Evolutionary conservation across 208 protist species (phyloP), one percentile per base, ranked within the genome.

Genomic region (Trypanosoma platydactyli): DNA sequence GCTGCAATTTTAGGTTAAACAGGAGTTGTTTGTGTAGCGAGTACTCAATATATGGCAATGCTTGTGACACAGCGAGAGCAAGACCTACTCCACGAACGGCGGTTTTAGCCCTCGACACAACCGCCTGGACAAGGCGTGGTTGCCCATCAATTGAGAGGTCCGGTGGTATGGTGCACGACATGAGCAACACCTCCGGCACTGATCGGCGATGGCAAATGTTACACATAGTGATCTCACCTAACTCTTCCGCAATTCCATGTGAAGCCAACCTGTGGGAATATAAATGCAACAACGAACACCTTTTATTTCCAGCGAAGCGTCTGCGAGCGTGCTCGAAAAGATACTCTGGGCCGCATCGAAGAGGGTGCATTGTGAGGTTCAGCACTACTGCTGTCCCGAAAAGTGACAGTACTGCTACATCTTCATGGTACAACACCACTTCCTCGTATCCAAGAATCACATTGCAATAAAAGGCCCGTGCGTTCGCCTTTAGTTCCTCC

Each of bases 371-470:
- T 16, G 81, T 70, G 13, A 66, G 45, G 66, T 94, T 80, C 13
- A 96, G 57, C 72, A 96, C 86, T 20, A 94, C 94, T 20, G 94
- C 94, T 2, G 94, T 97, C 49, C 94, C 94, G 69, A 77, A 91
- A 27, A 95, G 71, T 16, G 86, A 93, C 12, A 97, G 79, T 44
- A 97, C 65, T 16, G 83, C 87, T 13, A 96, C 83, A 66, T 96
- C 88, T 56, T 95, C 89, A 60, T 89, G 73, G 66, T 91, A 92
- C 57, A 90, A 76, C 27, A 85, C 83, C 50, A 85, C 75, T 67
- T 97, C 94, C 57, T 92, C 83, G 74, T 97, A 97, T 48, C 89
- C 91, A 5, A 97, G 67, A 33, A 97, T 84, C 1, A 85, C 88
- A 64, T 95, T 94, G 73, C 94, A 97, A 73, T 93, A 77, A 53